phyloP scores from a whole-genome alignment of 2,329 filamentous ascomycete genomes.

The Plectosphaerella cucumerina region DNA sequence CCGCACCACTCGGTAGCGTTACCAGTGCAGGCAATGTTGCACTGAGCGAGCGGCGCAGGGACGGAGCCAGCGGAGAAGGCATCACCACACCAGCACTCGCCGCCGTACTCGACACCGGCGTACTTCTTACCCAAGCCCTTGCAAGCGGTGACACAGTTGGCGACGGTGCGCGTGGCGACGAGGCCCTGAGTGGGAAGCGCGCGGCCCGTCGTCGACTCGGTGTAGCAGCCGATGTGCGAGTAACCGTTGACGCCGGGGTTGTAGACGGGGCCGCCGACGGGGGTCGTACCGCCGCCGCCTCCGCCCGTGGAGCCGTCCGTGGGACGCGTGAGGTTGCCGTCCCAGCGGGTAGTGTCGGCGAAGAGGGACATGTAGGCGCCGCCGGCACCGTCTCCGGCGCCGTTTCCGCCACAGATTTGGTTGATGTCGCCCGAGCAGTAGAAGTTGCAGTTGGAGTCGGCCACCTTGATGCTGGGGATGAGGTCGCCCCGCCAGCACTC shows the following conservation, averaged over 20 bases:
- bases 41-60: conserved; percentile 22
- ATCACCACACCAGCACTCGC: conserved; percentile 33
- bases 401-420: conserved; percentile 48
- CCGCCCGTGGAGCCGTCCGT: conserved; percentile 6
- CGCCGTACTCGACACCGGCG: conserved; percentile 31
- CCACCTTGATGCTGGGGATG: conserved; percentile 37
- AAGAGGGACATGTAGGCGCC: conserved; percentile 44
- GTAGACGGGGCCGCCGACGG: conserved; percentile 18
- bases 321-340: conserved; percentile 17
- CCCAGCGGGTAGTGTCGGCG: conserved; percentile 24
- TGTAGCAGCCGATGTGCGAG: conserved; percentile 24
- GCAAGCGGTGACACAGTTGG: conserved; percentile 17
- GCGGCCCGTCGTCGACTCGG: conserved; percentile 22
- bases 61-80: conserved; percentile 19
- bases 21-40: conserved; percentile 27
- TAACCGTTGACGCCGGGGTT: conserved; percentile 29
- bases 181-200: conserved; percentile 16
- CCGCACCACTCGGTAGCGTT: conserved; percentile 31
- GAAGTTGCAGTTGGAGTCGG: conserved; percentile 44
- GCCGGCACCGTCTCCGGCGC: conserved; percentile 17
- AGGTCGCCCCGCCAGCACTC: conserved; percentile 52
- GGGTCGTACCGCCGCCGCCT: conserved; percentile 6
- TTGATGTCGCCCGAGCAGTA: conserved; percentile 42
- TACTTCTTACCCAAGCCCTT: conserved; percentile 17
- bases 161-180: conserved; percentile 1